A percentile compares a stretch with the other conserved stretches of the same genome.
phyloP scores from a whole-genome alignment of 139 green algal genomes.

The Micractinium conductrix region DNA sequence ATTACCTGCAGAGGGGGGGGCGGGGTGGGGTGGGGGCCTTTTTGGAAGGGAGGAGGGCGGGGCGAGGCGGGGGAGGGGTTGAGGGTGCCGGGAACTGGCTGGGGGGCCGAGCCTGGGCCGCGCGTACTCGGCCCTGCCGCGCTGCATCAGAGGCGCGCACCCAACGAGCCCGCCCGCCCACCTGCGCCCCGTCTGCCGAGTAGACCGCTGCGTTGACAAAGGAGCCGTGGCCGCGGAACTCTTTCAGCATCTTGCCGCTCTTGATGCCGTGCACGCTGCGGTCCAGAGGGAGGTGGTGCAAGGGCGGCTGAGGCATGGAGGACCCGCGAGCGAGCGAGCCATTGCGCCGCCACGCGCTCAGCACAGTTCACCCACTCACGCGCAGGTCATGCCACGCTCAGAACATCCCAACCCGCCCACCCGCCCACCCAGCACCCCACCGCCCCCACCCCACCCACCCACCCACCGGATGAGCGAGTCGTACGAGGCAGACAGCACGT shows the following conservation, averaged over 20 bases:
- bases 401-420: background rate
- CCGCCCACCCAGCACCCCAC: background rate
- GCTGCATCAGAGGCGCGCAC: no score
- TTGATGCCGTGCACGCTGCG: slow-evolving; percentile 94
- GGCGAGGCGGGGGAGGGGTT: background rate
- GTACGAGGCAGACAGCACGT: slow-evolving; percentile 91
- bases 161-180: background rate
- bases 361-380: no score
- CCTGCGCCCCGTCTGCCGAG: slow-evolving; percentile 74
- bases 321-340: background rate
- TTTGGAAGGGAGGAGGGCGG: background rate
- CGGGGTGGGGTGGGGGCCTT: background rate
- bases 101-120: no score
- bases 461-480: slow-evolving; percentile 75
- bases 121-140: no score
- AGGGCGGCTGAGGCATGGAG: background rate
- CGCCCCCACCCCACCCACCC: background rate
- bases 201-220: slow-evolving; percentile 94
- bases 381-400: background rate
- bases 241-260: slow-evolving; percentile 95
- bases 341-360: background rate
- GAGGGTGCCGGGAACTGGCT: background rate
- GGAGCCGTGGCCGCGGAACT: slow-evolving; percentile 94
- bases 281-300: background rate
- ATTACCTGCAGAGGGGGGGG: slow-evolving; percentile 58